These are phyloP conservation scores for Salinomyces thailandicus DNA, from an alignment of 2,329 filamentous ascomycete genomes.

Conservation along the genomic window DNA sequence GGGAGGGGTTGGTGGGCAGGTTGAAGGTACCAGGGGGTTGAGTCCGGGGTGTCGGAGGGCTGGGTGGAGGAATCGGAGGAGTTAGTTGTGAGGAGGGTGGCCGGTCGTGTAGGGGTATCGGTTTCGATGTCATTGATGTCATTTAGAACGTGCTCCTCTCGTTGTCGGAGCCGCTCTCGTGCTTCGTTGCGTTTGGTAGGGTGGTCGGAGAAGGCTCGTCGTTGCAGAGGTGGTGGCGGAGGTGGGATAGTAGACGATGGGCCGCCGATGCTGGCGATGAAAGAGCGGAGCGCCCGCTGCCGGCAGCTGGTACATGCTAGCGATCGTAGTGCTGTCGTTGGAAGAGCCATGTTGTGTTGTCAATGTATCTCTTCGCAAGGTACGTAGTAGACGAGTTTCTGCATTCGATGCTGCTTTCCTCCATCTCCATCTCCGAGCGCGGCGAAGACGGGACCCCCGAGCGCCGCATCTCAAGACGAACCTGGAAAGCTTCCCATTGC, in stretches of 20 bases:
- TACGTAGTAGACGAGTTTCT: too few relatives aligned
- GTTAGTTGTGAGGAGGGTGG: not conserved
- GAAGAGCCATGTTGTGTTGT: not conserved
- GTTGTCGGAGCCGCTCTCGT: slow-evolving; percentile 10
- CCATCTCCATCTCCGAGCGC: not conserved
- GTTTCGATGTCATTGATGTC: slow-evolving; percentile 13
- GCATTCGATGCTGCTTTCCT: too few relatives aligned
- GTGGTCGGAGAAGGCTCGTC: slow-evolving; percentile 15
- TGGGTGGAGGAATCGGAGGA: not conserved
- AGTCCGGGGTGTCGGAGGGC: not conserved
- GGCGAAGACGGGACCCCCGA: not conserved
- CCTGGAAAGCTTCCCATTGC: not conserved
- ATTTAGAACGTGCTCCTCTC: slow-evolving; percentile 13
- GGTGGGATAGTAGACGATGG: slow-evolving; percentile 3
- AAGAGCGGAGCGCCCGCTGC: slow-evolving; percentile 19
- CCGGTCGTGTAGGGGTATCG: not conserved
- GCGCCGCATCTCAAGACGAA: not conserved
- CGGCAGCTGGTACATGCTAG: slow-evolving; percentile 14
- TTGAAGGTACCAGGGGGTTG: slow-evolving; percentile 76
- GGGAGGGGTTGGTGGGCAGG: slow-evolving; percentile 40
- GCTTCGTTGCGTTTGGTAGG: slow-evolving; percentile 12
- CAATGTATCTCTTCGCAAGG: not conserved
- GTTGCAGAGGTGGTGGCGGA: slow-evolving; percentile 6
- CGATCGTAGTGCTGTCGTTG: slow-evolving; percentile 1
- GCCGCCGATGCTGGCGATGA: slow-evolving; percentile 22